Evolutionary conservation across 148 eudicot genomes (phyloP), one percentile per base, ranked within the genome.

Genomic region (Dysphania ambrosioides): DNA sequence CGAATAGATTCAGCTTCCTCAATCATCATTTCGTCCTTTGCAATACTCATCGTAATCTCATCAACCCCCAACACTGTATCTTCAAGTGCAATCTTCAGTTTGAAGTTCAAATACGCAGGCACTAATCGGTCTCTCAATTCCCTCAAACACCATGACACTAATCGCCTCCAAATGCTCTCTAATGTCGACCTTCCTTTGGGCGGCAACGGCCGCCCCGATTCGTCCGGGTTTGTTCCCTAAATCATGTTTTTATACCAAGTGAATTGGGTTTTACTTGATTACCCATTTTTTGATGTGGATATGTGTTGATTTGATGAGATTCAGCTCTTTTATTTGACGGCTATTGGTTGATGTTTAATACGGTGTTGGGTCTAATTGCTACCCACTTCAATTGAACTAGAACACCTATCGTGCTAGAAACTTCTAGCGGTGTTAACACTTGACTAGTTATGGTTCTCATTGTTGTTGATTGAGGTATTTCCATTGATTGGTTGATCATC

Each of bases 111-210:
- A 70, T 93, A 90, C 74, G 85, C 88, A 23, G 97, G 97, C 15
- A 78, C 85, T 18, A 87, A 83, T 65, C 83, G 87, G 10, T 83
- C 90, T 5, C 83, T 93, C 15, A 82, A 78, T 77, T 90, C 85
- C 64, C 86, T 93, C 6, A 87, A 79, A 79, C 87, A 85, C 21
- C 97, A 93, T 72, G 97, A 93, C 38, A 81, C 67, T 59, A 77
- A 82, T 76, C 93, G 97, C 70, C 90, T 90, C 41, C 86, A 77
- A 15, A 86, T 92, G 86, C 82, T 88, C 60, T 83, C 94, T 71
- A 90, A 86, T 68, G 90, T 92, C 63, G 97, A 90, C 83, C 85
- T 90, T 57, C 97, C 97, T 42, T 71, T 92, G 36, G 97, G 97
- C 13, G 97, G 97, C 21, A 83, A 85, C 24, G 97, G 97, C 29